Base-by-base conservation (phyloP, 2,329 filamentous ascomycete genomes). In the Cercospora sp. region DNA sequence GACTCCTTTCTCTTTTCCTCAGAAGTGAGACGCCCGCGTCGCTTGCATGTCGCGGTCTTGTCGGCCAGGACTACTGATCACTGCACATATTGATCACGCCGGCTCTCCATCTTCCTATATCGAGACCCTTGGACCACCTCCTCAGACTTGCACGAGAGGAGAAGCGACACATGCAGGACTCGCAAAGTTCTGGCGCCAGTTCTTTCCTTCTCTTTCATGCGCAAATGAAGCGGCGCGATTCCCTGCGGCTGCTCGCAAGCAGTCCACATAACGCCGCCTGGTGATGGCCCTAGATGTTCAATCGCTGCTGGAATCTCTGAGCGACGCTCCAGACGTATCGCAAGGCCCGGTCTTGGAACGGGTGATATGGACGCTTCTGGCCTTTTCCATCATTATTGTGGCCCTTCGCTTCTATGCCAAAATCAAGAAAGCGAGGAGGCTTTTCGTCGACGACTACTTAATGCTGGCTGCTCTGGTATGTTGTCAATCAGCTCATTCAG, bases 391-490 rank as follows among this genome's bases (percentile, higher is more conserved):
- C 5, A 9, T 75, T 5, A 58, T 75, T n/a, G 67, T 75, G 18
- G 26, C 53, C 2, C 72, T 72, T 2, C 66, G 75, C 23, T 58
- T 75, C 2, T 70, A 66, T 23, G 66, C 71, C 59, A 77, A 77
- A 63, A 62, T 67, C 20, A 65, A 63, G 23, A 72, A 67, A 6
- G 71, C 75, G 16, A 67, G 69, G n/a, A 67, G 72, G 31, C 60
- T 76, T 3, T 77, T 74, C 59, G 67, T 69, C 58, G 76, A 77
- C 61, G 76, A 77, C 57, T 77, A 31, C 2, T 5, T 64, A 10
- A 75, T 76, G 71, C 20, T 71, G 6, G 16, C 72, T 7, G 73
- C 74, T 16, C 31, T 73, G 64, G 70, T 74, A 59, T 42, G 67
- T 28, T 5, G 5, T 28, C 26, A 42, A 12, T 9, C 18, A 16